These are phyloP conservation scores for Yamadazyma nakazawae DNA, from an alignment of 805 yeast species.

Conservation along the genomic window DNA sequence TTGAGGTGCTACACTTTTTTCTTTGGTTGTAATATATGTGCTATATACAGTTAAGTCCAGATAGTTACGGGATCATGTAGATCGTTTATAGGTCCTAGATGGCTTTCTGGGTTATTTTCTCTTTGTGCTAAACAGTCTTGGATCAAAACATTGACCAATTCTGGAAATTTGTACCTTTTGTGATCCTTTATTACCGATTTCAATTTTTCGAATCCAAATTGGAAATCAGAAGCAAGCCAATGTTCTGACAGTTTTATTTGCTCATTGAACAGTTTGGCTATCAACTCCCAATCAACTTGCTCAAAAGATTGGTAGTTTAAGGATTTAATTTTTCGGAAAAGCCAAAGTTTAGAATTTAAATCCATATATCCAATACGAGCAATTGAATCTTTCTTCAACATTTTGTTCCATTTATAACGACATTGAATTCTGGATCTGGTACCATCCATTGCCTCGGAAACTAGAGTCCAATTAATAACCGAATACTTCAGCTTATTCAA, in stretches of 20 bases:
- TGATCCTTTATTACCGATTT: constrained; percentile 47
- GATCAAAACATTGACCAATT: constrained; percentile 16
- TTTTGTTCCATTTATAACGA: constrained; percentile 90
- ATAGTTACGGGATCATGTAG: background rate
- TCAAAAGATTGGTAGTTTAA: constrained; percentile 23
- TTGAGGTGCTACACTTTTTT: background rate
- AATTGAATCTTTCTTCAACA: constrained; percentile 54
- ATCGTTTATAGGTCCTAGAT: background rate
- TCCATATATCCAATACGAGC: constrained; percentile 32
- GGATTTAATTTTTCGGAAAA: constrained; percentile 28
- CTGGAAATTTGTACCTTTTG: constrained; percentile 14
- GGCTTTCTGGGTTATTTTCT: background rate
- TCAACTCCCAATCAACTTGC: constrained; percentile 34
- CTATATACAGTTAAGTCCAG: background rate
- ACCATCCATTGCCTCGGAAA: constrained; percentile 88
- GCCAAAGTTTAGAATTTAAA: constrained; percentile 34
- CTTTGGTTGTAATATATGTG: background rate
- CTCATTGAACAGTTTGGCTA: constrained; percentile 27
- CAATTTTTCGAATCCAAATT: constrained; percentile 59
- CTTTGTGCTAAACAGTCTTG: constrained; percentile 5
- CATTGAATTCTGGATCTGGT: constrained; percentile 89
- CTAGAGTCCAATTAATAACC: constrained; percentile 84
- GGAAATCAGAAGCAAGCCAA: constrained; percentile 64
- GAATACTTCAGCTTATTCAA: constrained; percentile 12
- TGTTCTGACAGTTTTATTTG: constrained; percentile 14